Evolutionary conservation across 1,284 basidiomycete species (phyloP).

Genomic region (Trichosporon sp.): DNA sequence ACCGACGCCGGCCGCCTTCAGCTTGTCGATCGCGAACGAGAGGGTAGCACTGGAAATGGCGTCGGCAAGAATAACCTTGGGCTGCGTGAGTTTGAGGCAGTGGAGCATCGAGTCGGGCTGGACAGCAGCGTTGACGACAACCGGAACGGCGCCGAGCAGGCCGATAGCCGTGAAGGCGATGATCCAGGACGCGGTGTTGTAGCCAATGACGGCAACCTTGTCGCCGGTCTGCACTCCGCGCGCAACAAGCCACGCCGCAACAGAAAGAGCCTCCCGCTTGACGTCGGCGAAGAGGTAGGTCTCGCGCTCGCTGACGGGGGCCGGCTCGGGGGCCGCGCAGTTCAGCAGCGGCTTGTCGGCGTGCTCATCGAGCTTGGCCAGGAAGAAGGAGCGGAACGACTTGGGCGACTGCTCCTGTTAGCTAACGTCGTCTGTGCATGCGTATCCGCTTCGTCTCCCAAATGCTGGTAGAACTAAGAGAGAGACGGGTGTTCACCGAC

Average conservation of each 20-base stretch:
- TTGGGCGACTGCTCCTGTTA: constrained; percentile 25
- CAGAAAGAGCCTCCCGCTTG: constrained; percentile 19
- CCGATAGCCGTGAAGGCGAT: constrained; percentile 35
- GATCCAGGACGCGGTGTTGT: constrained; percentile 31
- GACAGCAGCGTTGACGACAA: constrained; percentile 37
- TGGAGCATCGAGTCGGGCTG: constrained; percentile 22
- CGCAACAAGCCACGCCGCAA: constrained; percentile 35
- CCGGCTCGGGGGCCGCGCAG: constrained; percentile 20
- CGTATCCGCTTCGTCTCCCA: background rate
- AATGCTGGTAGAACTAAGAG: background rate
- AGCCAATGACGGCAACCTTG: constrained; percentile 37
- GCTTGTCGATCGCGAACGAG: background rate
- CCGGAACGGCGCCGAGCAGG: constrained; percentile 40
- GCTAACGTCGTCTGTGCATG: background rate
- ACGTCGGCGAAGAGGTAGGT: constrained; percentile 30
- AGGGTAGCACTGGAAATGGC: constrained; percentile 17
- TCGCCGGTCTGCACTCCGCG: constrained; percentile 30
- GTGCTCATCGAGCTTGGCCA: constrained; percentile 24
- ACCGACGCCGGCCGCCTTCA: background rate
- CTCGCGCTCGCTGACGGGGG: constrained; percentile 9
- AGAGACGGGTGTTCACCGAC: background rate
- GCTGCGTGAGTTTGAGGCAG: constrained; percentile 26
- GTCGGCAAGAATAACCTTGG: constrained; percentile 36
- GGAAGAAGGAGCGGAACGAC: constrained; percentile 35
- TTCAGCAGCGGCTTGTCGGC: constrained; percentile 33